Conservation (phyloP, 257 asterid genomes). For the Sherardia arvensis region DNA sequence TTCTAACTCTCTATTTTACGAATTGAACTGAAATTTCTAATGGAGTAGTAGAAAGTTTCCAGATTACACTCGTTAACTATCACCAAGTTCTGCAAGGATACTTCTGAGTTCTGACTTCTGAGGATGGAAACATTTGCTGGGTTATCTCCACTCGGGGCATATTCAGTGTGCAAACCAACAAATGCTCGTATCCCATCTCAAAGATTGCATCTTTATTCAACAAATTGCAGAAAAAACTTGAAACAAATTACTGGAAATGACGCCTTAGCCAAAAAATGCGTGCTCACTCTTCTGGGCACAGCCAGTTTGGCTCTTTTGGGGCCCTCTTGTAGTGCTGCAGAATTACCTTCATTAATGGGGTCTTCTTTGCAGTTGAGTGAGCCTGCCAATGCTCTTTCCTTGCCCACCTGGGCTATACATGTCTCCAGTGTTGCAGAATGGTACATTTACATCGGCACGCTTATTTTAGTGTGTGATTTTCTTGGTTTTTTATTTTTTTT, state of each 20-base stretch:
- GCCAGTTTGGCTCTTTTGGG: conserved; percentile 53
- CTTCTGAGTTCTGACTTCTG: too few species aligned
- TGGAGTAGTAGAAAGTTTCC: neutral
- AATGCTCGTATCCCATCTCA: conserved; percentile 14
- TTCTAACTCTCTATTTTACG: neutral
- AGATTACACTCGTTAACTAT: neutral
- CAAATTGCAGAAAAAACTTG: conserved; percentile 17
- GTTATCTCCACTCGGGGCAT: conserved; percentile 20
- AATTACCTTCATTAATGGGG: conserved; percentile 22
- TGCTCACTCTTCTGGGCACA: conserved; percentile 36
- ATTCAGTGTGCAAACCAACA: conserved; percentile 18
- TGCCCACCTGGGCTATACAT: conserved; percentile 94
- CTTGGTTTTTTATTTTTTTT: neutral
- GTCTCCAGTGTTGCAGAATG: conserved; percentile 97
- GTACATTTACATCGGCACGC: conserved; percentile 23
- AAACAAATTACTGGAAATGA: conserved; percentile 7
- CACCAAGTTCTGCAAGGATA: neutral
- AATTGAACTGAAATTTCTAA: neutral
- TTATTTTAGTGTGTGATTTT: neutral
- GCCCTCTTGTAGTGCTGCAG: conserved; percentile 44
- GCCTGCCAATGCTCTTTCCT: conserved; percentile 88
- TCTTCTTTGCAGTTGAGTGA: conserved; percentile 39
- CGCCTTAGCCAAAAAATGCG: conserved; percentile 23
- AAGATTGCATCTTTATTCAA: conserved; percentile 15
- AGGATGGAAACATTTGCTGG: conserved; percentile 27